These are phyloP conservation scores for Nymphaea thermarum DNA, from an alignment of 164 flowering plant genomes.

Conservation along the genomic window DNA sequence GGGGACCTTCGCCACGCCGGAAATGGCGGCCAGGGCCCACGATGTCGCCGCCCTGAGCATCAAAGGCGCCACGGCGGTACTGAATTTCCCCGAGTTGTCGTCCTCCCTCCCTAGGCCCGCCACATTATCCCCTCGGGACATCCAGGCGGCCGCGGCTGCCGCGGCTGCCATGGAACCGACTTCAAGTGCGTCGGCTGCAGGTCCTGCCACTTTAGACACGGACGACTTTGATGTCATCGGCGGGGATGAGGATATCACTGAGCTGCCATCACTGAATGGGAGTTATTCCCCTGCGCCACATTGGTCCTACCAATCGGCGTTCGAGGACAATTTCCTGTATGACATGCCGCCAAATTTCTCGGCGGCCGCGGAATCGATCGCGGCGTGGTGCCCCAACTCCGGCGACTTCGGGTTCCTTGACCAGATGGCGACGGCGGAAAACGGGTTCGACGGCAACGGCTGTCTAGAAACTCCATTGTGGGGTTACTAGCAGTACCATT, in stretches of 20 bases:
- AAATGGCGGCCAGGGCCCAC: constrained; percentile 91
- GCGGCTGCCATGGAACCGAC: constrained; percentile 51
- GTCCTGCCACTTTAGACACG: too few species aligned
- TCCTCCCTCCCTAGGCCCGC: constrained; percentile 46
- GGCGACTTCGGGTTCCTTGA: not conserved
- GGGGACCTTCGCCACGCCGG: constrained; percentile 66
- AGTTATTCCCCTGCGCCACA: not conserved
- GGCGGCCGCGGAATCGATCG: not conserved
- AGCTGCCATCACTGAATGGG: not conserved
- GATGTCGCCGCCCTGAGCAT: constrained; percentile 67
- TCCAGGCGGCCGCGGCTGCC: constrained; percentile 63
- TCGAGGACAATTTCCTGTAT: not conserved
- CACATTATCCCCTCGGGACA: constrained; percentile 39
- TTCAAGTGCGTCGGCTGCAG: not conserved
- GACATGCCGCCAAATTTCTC: not conserved
- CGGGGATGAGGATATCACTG: not conserved
- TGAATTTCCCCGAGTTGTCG: constrained; percentile 68
- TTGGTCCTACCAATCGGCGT: not conserved
- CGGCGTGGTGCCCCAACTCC: not conserved
- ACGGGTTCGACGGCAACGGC: not conserved
- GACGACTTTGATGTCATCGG: not conserved
- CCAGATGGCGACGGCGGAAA: not conserved
- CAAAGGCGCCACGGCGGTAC: constrained; percentile 56
- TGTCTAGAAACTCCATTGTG: not conserved
- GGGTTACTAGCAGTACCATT: not conserved